Percentiles rank a stretch among this genome's conserved stretches.
Conservation (phyloP, 805 yeast genomes). For the Kodamaea laetipori region DNA sequence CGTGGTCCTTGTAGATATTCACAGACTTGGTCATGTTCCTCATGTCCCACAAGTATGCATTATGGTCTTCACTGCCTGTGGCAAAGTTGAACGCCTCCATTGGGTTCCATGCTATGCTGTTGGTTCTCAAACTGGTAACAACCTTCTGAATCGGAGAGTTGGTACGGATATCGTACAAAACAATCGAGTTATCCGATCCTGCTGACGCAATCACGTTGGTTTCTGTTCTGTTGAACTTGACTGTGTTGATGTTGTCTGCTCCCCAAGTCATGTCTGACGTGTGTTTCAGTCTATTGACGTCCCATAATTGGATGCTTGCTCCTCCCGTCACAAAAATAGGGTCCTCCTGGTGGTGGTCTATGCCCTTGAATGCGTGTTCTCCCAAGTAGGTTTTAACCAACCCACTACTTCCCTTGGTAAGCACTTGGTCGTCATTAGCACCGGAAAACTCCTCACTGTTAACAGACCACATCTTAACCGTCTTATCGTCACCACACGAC, state of each 20-base stretch:
- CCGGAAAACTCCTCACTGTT: constrained; percentile 52
- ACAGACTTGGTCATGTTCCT: constrained; percentile 79
- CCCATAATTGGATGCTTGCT: constrained; percentile 90
- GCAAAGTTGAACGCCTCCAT: constrained; percentile 96
- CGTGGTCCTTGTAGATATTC: constrained; percentile 92
- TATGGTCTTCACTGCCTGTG: constrained; percentile 91
- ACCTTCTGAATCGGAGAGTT: constrained; percentile 91
- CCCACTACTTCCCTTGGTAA: constrained; percentile 46
- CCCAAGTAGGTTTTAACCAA: constrained; percentile 79
- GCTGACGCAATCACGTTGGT: constrained; percentile 86
- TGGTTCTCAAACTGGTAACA: constrained; percentile 78
- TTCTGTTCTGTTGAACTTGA: constrained; percentile 87
- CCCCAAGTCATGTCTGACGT: constrained; percentile 89
- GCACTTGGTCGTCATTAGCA: constrained; percentile 33
- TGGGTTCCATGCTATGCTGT: constrained; percentile 93
- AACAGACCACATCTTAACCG: constrained; percentile 87
- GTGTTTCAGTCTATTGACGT: constrained; percentile 75
- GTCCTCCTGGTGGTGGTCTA: constrained; percentile 83
- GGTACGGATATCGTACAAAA: constrained; percentile 87
- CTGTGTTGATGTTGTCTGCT: constrained; percentile 83
- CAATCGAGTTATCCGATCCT: constrained; percentile 82
- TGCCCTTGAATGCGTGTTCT: constrained; percentile 76
- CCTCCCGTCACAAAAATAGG: constrained; percentile 89
- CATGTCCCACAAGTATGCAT: constrained; percentile 95
- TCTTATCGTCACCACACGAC: constrained; percentile 90